Base-by-base conservation (phyloP, 768 basidiomycete species). In the Heimioporus sp. region DNA sequence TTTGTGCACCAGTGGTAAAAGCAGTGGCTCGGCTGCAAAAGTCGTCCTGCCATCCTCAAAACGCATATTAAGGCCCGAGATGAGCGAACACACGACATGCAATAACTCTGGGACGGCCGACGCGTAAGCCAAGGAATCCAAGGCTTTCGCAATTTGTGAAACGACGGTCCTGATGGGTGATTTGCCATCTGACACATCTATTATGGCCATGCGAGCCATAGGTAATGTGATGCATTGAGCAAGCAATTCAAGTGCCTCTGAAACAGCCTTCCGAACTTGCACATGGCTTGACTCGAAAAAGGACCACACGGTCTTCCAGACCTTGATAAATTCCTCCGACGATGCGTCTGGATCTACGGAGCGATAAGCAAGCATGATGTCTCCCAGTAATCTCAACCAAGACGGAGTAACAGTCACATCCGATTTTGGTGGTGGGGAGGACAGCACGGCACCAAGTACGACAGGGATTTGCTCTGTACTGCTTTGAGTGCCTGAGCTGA, bases 101-200 rank as follows among this genome's bases (percentile, higher is more conserved):
- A 99, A 73, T 12, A 98, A 66, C 60, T 95, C 89, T 9, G 91
- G 86, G 48, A 92, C 84, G 6, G 89, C 78, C 13, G 80, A 77
- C 10, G 90, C 87, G 60, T 85, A 90, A 3, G 82, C 71, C 34
- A 95, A 72, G 10, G 88, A 82, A 55, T 87, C 81, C 36, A 97
- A 69, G 0, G 90, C 86, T 52, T 83, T 83, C 8, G 77, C 74
- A 7, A 82, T 69, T 59, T 90, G 86, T 1, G 71, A 56, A 54
- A 94, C 76, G 24, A 92, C 80, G 57, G 76, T 78, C 32, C 76
- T 75, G 13, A 92, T 66, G n/a, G 81, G 72, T 0, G 85, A 78
- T 53, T 76, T 81, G 28, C 72, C 72, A 49, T 75, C 72, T 31
- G 66, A 64, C 28, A 65, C 57, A 32, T 84, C 83, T 9, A 63